Base-by-base conservation (phyloP, 129 eudicot species). In the Daucus carota region DNA sequence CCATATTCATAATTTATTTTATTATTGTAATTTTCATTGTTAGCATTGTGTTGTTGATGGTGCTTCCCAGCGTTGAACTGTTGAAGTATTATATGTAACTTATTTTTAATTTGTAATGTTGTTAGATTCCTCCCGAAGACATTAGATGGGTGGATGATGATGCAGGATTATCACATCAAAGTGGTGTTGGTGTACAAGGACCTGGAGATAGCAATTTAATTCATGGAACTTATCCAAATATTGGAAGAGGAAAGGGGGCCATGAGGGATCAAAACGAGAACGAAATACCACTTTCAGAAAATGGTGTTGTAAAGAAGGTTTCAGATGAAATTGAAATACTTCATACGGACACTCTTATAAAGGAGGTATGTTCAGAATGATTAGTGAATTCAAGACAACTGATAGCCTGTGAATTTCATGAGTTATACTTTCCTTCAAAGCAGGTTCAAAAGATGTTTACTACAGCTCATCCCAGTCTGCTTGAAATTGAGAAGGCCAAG, bases 71-170 rank as follows among this genome's bases (percentile, higher is more conserved):
- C 14, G 0, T 15, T 18, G 62, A 28, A 40, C 8, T 40, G 43
- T 40, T 5, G 41, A n/a, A 28, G 76, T 44, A 13, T 73, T 29
- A 44, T 28, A 8, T 45, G 11, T 47, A 6, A 26, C 44, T 29
- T 20, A 57, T 57, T 29, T 29, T 38, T 20, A 8, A 20, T 20
- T 40, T 17, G 5, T 12, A 70, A 70, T 70, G 28, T 65, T 20
- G 40, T 34, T 80, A 93, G 97, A 93, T 93, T 70, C 85, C 98
- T 77, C 90, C 97, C 0, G 88, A 93, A 75, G 96, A 93, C 80
- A 88, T 93, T 74, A 84, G 87, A 67, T 93, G 98, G 98, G 97
- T 77, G 63, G 96, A 84, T 72, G 98, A 82, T 75, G 97, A 93
- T 73, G 91, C 91, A 45, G 95, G 90, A 54, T 70, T 87, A 77